These are phyloP conservation scores for Trichosporon ovoides DNA, from an alignment of 1,284 basidiomycete genomes.

Conservation along the genomic window DNA sequence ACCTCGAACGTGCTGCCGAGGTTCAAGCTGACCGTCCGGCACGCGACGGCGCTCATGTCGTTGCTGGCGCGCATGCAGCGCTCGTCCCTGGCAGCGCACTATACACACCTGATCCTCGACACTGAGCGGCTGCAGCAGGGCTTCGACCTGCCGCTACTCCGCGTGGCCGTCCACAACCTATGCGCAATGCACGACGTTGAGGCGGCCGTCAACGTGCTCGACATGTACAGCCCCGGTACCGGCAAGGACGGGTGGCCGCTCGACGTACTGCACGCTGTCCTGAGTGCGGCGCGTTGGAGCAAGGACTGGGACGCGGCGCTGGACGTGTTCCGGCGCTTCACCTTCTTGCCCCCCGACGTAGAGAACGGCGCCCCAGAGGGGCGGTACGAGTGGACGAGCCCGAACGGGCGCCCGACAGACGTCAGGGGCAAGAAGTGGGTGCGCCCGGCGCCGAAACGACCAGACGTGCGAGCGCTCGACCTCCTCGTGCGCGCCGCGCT, in stretches of 20 bases:
- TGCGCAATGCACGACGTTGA: slow-evolving; percentile 19
- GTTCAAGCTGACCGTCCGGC: slow-evolving; percentile 18
- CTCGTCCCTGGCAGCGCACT: slow-evolving; percentile 19
- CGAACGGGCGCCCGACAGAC: slow-evolving; percentile 22
- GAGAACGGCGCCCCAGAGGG: slow-evolving; percentile 10
- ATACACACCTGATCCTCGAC: slow-evolving; percentile 23
- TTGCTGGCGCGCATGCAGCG: slow-evolving; percentile 14
- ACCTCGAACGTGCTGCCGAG: slow-evolving; percentile 12
- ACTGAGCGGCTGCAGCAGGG: slow-evolving; percentile 6
- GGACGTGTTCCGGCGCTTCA: slow-evolving; percentile 29
- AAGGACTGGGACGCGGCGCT: slow-evolving; percentile 34
- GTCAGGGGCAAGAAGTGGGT: slow-evolving; percentile 19
- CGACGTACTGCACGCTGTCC: slow-evolving; percentile 22
- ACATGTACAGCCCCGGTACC: slow-evolving; percentile 26
- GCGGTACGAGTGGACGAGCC: slow-evolving; percentile 14
- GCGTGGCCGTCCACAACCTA: slow-evolving; percentile 12
- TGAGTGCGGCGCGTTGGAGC: slow-evolving; percentile 33
- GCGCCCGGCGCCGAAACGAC: slow-evolving; percentile 7
- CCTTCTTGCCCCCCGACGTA: slow-evolving; percentile 21
- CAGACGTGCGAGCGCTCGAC: slow-evolving; percentile 22
- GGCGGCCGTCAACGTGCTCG: slow-evolving; percentile 23
- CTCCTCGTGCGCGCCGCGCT: slow-evolving; percentile 31
- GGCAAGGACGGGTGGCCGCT: slow-evolving; percentile 27
- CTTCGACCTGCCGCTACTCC: slow-evolving; percentile 19
- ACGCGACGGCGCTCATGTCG: slow-evolving; percentile 24